Conservation (phyloP, 768 basidiomycete genomes). For the Mycena albidolilacea region DNA sequence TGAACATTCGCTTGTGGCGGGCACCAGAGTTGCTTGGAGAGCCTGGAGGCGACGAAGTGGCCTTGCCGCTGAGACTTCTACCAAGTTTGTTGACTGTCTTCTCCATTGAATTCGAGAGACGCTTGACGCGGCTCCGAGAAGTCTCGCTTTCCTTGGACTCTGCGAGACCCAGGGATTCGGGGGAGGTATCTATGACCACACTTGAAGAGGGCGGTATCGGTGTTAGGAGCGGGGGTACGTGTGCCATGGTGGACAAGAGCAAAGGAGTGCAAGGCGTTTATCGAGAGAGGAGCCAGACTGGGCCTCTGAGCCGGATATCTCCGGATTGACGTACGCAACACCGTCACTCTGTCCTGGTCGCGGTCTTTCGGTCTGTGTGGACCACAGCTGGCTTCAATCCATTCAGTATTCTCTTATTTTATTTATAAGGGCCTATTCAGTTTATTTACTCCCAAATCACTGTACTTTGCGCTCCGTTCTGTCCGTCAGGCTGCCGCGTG, state of each 20-base stretch:
- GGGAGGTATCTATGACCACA: conserved; percentile 50
- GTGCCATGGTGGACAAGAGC: conserved; percentile 28
- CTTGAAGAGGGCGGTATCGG: conserved; percentile 44
- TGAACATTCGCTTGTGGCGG: conserved; percentile 67
- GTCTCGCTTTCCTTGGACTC: conserved; percentile 49
- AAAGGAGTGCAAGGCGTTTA: not conserved
- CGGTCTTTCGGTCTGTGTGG: too few species aligned
- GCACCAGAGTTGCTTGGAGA: conserved; percentile 49
- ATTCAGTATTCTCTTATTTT: not conserved
- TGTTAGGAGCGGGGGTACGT: conserved; percentile 44
- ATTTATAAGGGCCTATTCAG: too few species aligned
- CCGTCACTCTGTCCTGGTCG: not conserved
- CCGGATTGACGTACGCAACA: conserved; percentile 12
- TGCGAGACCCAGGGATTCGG: conserved; percentile 49
- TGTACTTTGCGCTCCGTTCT: too few species aligned
- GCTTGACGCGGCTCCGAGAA: conserved; percentile 66
- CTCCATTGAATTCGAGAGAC: conserved; percentile 62
- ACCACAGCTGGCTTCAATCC: too few species aligned
- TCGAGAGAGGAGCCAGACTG: conserved; percentile 10
- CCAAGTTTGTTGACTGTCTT: conserved; percentile 78
- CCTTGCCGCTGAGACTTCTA: conserved; percentile 65
- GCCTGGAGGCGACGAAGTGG: conserved; percentile 48
- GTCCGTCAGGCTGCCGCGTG: not conserved
- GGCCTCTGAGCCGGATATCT: not conserved
- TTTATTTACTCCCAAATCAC: too few species aligned